These are phyloP conservation scores for Tetraselmis striata DNA, from an alignment of 139 green algal species.

Conservation along the genomic window DNA sequence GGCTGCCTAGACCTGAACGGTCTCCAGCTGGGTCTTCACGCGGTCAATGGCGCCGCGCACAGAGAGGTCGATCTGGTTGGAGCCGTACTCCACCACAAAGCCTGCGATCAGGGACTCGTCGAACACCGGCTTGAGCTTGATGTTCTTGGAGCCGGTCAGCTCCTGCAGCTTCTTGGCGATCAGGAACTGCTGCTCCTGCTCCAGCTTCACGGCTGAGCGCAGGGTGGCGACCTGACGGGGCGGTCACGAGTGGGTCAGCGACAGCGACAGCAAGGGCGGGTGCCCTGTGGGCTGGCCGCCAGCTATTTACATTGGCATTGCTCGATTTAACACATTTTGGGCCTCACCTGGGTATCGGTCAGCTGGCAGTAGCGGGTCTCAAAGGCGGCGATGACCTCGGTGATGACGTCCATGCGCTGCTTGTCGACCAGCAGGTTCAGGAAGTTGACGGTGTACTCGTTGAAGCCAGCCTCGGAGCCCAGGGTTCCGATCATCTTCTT, in stretches of 20 bases:
- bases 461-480: slow-evolving; percentile 70
- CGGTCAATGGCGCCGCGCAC: not conserved
- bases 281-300: too few species aligned
- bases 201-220: slow-evolving; percentile 89
- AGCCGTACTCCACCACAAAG: slow-evolving; percentile 91
- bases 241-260: not conserved
- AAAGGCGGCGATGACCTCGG: slow-evolving; percentile 85
- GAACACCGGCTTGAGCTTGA: slow-evolving; percentile 97
- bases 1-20: not conserved
- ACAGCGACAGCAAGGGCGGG: not conserved
- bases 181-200: slow-evolving; percentile 98
- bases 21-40: not conserved
- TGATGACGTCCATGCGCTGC: slow-evolving; percentile 68
- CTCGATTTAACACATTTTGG: too few species aligned
- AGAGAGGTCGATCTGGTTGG: slow-evolving; percentile 91
- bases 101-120: slow-evolving; percentile 89
- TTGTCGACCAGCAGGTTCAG: slow-evolving; percentile 92
- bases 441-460: slow-evolving; percentile 89
- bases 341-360: slow-evolving; percentile 88
- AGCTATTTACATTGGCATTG: too few species aligned
- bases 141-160: slow-evolving; percentile 97
- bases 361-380: slow-evolving; percentile 90
- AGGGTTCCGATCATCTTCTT: slow-evolving; percentile 78
- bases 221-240: slow-evolving; percentile 85
- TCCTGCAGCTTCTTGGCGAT: slow-evolving; percentile 99